Conservation (phyloP, 139 green algal genomes). For the Edaphochlamys debaryana region DNA sequence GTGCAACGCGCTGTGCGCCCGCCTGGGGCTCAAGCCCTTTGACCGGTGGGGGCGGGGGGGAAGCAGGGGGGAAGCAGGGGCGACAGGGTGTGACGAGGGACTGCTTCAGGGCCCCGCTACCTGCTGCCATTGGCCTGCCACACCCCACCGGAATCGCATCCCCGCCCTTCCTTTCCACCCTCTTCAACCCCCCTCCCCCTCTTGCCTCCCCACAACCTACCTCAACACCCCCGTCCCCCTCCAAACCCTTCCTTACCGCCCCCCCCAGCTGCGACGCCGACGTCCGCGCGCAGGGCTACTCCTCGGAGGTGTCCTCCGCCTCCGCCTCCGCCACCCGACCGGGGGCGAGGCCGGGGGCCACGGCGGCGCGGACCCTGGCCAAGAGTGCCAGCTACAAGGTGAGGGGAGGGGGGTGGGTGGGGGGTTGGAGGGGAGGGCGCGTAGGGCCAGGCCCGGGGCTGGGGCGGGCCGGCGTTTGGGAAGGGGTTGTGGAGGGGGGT, state of each 20-base stretch:
- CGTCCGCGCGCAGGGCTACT: constrained; percentile 44
- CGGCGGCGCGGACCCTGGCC: not conserved
- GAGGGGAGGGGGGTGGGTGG: too few species aligned
- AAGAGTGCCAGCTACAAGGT: not conserved
- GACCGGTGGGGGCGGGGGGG: constrained; percentile 10
- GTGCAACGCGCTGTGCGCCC: constrained; percentile 63
- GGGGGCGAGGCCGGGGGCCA: not conserved
- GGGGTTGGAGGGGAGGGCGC: too few species aligned
- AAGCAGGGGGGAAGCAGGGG: not conserved
- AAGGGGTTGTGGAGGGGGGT: not conserved
- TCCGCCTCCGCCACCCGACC: constrained; percentile 16
- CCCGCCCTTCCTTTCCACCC: too few species aligned
- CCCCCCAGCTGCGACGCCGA: constrained; percentile 38
- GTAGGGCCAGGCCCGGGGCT: too few species aligned
- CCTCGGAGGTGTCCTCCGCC: constrained; percentile 7
- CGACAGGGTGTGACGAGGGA: not conserved
- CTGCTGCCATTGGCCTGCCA: too few species aligned
- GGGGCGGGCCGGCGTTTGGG: too few species aligned
- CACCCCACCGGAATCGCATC: too few species aligned
- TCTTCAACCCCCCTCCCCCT: too few species aligned
- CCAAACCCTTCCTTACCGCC: too few species aligned
- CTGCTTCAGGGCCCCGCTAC: too few species aligned
- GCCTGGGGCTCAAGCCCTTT: constrained; percentile 57
- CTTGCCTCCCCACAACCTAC: too few species aligned
- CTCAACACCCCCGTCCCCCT: not conserved